phyloP scores from a whole-genome alignment of 2,329 filamentous ascomycete species.

The Diaporthe velutina region DNA sequence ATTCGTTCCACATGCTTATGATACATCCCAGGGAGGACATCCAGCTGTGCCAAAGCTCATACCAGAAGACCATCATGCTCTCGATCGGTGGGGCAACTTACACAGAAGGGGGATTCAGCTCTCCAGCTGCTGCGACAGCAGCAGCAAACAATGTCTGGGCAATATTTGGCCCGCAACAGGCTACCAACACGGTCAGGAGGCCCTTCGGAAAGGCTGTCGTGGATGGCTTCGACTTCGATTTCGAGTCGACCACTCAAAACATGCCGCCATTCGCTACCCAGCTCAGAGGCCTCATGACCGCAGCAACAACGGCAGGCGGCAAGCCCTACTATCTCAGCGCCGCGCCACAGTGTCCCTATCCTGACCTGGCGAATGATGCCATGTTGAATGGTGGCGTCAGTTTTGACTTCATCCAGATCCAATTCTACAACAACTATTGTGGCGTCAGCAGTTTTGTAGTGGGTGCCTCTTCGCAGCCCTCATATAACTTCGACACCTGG shows the following conservation, averaged over 20 bases:
- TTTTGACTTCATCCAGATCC: slow-evolving; percentile 73
- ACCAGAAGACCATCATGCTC: slow-evolving; percentile 78
- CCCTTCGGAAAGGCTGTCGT: slow-evolving; percentile 76
- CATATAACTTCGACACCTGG: slow-evolving; percentile 75
- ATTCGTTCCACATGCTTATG: neutral
- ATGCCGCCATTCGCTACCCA: slow-evolving; percentile 71
- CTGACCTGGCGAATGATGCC: slow-evolving; percentile 70
- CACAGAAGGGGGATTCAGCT: slow-evolving; percentile 75
- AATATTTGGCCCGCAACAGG: slow-evolving; percentile 73
- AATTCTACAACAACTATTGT: slow-evolving; percentile 80
- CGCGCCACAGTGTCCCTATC: slow-evolving; percentile 77
- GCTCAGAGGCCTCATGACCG: slow-evolving; percentile 68
- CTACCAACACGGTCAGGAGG: slow-evolving; percentile 62
- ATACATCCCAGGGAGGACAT: slow-evolving; percentile 58
- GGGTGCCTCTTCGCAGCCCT: slow-evolving; percentile 58
- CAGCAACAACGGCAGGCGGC: slow-evolving; percentile 57
- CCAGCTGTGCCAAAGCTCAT: slow-evolving; percentile 68
- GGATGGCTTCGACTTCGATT: slow-evolving; percentile 84
- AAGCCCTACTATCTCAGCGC: slow-evolving; percentile 72
- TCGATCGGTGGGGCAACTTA: slow-evolving; percentile 81
- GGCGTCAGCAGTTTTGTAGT: slow-evolving; percentile 65
- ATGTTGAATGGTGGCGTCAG: slow-evolving; percentile 67
- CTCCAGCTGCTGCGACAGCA: slow-evolving; percentile 61
- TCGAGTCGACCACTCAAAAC: slow-evolving; percentile 72
- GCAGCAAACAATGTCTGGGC: slow-evolving; percentile 76